These are phyloP conservation scores for Candida palmyrensis DNA, from an alignment of 805 yeast species.

Conservation along the genomic window DNA sequence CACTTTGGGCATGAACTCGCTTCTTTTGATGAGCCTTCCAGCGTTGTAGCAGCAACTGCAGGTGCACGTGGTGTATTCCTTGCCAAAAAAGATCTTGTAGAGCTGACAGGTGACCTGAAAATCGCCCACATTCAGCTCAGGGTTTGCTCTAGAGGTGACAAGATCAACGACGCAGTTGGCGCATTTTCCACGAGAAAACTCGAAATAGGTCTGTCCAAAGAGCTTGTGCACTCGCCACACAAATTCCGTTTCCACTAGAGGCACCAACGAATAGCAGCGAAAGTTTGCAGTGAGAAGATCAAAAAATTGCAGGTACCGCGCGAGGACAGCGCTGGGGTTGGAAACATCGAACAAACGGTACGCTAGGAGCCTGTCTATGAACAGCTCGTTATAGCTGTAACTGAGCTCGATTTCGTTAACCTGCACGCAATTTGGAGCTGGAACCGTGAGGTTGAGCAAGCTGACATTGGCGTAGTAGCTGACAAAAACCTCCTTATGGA, in stretches of 20 bases:
- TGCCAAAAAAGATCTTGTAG: constrained; percentile 1
- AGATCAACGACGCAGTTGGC: constrained; percentile 2
- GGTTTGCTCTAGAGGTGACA: background rate
- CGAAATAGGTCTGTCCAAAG: constrained; percentile 2
- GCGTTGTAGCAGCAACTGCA: constrained; percentile 4
- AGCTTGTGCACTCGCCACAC: constrained; percentile 5
- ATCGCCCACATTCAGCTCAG: background rate
- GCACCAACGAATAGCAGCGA: constrained; percentile 4
- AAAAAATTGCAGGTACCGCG: background rate
- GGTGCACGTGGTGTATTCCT: constrained; percentile 1
- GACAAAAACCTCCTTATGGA: no score
- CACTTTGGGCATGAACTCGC: constrained; percentile 2
- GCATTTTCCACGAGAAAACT: background rate
- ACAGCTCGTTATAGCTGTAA: no score
- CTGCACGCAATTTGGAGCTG: background rate
- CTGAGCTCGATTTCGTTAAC: no score
- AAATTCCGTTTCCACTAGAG: constrained; percentile 1
- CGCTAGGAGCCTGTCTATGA: no score
- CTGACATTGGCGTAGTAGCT: no score
- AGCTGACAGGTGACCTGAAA: constrained; percentile 3
- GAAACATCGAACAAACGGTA: no score
- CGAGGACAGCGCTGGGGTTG: constrained; percentile 1
- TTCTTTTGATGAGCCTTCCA: constrained; percentile 1
- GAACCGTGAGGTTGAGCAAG: background rate
- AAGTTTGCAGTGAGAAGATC: constrained; percentile 1